phyloP scores from a whole-genome alignment of 495 filamentous ascomycete species.

The Trichoderma asperelloides region DNA sequence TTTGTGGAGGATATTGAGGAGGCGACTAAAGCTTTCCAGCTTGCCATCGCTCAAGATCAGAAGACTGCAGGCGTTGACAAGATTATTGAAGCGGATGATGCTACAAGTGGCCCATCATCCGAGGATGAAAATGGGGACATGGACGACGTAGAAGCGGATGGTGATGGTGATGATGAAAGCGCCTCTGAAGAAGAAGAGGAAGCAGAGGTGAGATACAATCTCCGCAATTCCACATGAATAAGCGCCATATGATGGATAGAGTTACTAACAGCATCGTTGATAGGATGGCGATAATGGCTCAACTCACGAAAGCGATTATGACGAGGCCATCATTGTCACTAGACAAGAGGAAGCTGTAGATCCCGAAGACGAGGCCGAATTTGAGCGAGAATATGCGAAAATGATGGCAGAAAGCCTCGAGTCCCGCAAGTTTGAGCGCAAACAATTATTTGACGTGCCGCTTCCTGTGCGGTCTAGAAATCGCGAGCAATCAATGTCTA shows the following conservation, averaged over 20 bases:
- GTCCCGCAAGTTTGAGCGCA: conserved; percentile 87
- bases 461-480: conserved; percentile 74
- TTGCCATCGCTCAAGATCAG: conserved; percentile 81
- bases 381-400: conserved; percentile 95
- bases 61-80: conserved; percentile 66
- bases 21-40: conserved; percentile 73
- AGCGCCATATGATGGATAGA: conserved; percentile 9
- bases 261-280: conserved; percentile 11
- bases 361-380: conserved; percentile 91
- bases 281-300: conserved; percentile 40
- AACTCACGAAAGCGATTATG: conserved; percentile 45
- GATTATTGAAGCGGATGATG: conserved; percentile 56
- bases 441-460: conserved; percentile 86
- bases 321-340: conserved; percentile 86
- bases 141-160: conserved; percentile 35
- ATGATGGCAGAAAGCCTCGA: conserved; percentile 98
- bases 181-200: conserved; percentile 34
- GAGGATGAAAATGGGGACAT: conserved; percentile 58
- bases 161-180: conserved; percentile 22
- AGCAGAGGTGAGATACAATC: conserved; percentile 29
- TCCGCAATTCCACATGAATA: too few relatives aligned
- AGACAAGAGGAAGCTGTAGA: conserved; percentile 84
- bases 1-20: conserved; percentile 71
- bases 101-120: conserved; percentile 52
- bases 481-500: conserved; percentile 41